Evolutionary conservation across 345 rosid species (phyloP), one percentile per base, ranked within the genome.

Genomic region (Boechera retrofracta): DNA sequence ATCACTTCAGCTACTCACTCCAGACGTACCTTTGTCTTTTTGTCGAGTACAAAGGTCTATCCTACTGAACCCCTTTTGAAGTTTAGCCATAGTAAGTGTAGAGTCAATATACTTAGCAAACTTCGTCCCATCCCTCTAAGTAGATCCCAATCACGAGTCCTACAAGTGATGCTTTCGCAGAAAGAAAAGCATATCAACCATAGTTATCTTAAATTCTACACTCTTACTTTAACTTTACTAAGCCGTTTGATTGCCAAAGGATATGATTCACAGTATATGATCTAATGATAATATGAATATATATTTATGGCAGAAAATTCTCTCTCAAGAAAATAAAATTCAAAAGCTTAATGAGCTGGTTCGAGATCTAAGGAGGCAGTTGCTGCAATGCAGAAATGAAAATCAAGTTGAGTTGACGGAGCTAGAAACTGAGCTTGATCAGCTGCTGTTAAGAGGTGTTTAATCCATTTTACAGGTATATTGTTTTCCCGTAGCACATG

Each of bases 301-400:
- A 13, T 36, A 58, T 62, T 45, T 67, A 33, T 54, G 74, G 77
- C 84, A 89, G 95, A 87, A 80, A 68, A 88, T 91, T 78, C 89
- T 91, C 38, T 87, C 83, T 47, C 95, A 89, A 75, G 97, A 91
- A 77, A 88, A 80, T 69, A 84, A 82, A 33, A 91, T 87, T 76
- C 95, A 85, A 74, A 86, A 86, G 77, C 89, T 91, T 59, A 86
- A 87, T 32, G 89, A 83, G 72, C 80, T 82, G 61, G 85, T 91
- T 49, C 82, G 60, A 58, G 86, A 65, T 77, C 93, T 89, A 67
- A 80, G 67, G 31, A 82, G 85, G 74, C 91, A 83, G 69, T 77
- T 91, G 77, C 16, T 69, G 38, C 87, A 75, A 60, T 91, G 97
- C 67, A 85, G 76, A 79, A 76, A 75, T 57, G 88, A 84, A 72